Evolutionary conservation across 495 filamentous ascomycete species (phyloP), one percentile per base, ranked within the genome.

Genomic region (Jackrogersella minutella): DNA sequence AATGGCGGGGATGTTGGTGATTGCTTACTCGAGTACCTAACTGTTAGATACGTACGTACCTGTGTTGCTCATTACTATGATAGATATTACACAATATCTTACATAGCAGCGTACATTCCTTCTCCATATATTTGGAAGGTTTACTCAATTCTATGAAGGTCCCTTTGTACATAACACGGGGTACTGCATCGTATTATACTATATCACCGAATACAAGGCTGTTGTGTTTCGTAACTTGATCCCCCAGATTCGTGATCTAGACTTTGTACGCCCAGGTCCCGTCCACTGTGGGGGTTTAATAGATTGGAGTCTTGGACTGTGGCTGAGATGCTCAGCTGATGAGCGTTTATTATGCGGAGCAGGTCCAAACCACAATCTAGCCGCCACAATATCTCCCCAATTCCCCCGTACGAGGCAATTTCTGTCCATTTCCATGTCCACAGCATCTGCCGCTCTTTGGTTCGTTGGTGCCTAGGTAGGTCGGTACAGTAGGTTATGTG

Each of bases 261-360:
- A n/a, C n/a, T n/a, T n/a, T n/a, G n/a, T n/a, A n/a, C n/a, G n/a
- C n/a, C n/a, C n/a, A n/a, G 19, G 49, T 16, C 49, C 44, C 24
- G 24, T 28, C 30, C n/a, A 17, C 36, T 68, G 65, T 68, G 58
- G 60, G 57, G 64, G 58, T 46, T 44, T 30, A 30, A 52, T n/a
- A n/a, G n/a, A n/a, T n/a, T n/a, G n/a, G n/a, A n/a, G n/a, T n/a
- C 43, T 64, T 52, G 21, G 28, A 54, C 36, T 64, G 66, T 69
- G 66, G 66, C 66, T 69, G 56, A 69, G 57, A 33, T 26, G 52
- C 52, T 62, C 66, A 65, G 66, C 66, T 69, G 66, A 69, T 46
- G 47, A 51, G 33, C 43, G 33, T 40, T n/a, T 46, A 33, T 61
- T 64, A 65, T 69, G 66, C 66, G 57, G 56, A 69, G 60, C 28